phyloP scores from a whole-genome alignment of 495 filamentous ascomycete species.

The Aspergillus sparsus region DNA sequence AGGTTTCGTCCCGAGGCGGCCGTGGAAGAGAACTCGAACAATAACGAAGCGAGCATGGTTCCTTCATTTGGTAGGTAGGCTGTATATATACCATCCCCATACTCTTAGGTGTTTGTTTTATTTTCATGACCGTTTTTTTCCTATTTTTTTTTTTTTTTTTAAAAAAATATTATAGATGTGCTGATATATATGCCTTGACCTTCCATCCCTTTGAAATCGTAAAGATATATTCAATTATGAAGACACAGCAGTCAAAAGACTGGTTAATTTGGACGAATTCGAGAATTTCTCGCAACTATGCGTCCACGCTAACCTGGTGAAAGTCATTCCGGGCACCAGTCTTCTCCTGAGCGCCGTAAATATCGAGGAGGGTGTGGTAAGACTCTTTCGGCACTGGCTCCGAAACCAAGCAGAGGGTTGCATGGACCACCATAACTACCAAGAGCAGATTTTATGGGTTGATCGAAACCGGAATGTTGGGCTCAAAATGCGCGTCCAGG shows the following conservation, averaged over 20 bases:
- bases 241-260: constrained; percentile 39
- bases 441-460: constrained; percentile 55
- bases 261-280: constrained; percentile 63
- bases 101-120: constrained; percentile 21
- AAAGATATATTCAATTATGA: constrained; percentile 12
- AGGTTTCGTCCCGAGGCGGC: constrained; percentile 60
- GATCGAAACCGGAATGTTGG: constrained; percentile 57
- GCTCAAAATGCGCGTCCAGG: constrained; percentile 55
- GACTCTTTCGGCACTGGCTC: constrained; percentile 72
- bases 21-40: constrained; percentile 43
- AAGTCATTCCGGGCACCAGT: constrained; percentile 57
- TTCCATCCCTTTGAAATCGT: constrained; percentile 40
- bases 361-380: constrained; percentile 62
- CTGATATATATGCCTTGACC: too few species aligned
- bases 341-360: constrained; percentile 59
- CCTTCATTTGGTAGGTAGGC: constrained; percentile 19
- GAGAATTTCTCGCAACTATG: constrained; percentile 74
- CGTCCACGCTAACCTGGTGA: constrained; percentile 67
- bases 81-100: background rate
- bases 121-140: constrained; percentile 19
- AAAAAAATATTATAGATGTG: too few species aligned
- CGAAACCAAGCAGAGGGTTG: constrained; percentile 34
- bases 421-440: background rate
- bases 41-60: too few species aligned
- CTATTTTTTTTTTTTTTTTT: too few species aligned